phyloP scores from a whole-genome alignment of 768 basidiomycete species.

The Mycena filopes region DNA sequence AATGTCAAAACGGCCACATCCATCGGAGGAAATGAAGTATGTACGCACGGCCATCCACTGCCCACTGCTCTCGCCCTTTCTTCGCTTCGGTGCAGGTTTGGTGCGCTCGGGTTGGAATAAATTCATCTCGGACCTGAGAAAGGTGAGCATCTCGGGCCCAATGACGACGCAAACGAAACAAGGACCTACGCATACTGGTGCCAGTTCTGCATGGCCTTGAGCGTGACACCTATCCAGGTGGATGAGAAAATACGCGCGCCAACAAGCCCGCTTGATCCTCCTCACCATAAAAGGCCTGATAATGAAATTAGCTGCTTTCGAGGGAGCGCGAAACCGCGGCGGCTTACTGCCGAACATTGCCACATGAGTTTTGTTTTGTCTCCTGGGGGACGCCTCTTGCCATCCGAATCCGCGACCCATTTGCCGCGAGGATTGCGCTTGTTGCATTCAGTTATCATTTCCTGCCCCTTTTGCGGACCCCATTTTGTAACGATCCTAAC shows the following conservation, averaged over 20 bases:
- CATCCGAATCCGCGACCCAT: neutral
- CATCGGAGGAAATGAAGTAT: neutral
- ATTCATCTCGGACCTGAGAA: conserved; percentile 17
- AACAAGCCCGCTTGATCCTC: neutral
- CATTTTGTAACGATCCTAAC: neutral
- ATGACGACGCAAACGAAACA: neutral
- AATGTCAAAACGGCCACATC: neutral
- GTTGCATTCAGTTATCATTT: conserved; percentile 7
- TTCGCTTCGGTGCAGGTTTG: conserved; percentile 25
- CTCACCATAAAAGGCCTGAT: conserved; percentile 18
- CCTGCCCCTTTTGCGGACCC: conserved; percentile 6
- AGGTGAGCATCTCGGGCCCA: neutral
- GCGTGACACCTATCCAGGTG: conserved; percentile 4
- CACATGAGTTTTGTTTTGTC: conserved; percentile 14
- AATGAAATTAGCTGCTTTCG: too few species aligned
- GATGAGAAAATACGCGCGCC: neutral
- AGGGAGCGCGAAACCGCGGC: neutral
- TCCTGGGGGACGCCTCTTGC: neutral
- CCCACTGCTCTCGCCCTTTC: conserved; percentile 21
- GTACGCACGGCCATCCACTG: conserved; percentile 26
- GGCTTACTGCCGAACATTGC: conserved; percentile 15
- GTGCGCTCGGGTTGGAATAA: conserved; percentile 20
- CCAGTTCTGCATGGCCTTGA: conserved; percentile 1
- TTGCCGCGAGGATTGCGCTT: conserved; percentile 10
- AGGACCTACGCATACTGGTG: conserved; percentile 7